Evolutionary conservation across 192 early-diverging fungal species (phyloP).

Genomic region (Coemansia umbellata): DNA sequence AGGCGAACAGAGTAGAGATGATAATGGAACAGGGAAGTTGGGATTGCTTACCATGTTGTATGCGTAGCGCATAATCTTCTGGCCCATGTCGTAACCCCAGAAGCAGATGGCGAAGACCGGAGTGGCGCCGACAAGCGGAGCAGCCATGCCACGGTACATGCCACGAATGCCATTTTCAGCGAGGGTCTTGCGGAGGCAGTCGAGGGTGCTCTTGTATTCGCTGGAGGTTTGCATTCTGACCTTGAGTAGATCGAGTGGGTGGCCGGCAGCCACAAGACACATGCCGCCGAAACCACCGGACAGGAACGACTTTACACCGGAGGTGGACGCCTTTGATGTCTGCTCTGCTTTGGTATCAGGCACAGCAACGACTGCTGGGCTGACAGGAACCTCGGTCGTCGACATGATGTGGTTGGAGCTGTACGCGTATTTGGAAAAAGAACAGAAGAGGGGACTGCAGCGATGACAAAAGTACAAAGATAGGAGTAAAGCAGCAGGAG

Average conservation of each 20-base stretch:
- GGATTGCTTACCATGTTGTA: slow-evolving; percentile 38
- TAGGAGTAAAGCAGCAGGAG: background rate
- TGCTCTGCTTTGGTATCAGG: slow-evolving; percentile 9
- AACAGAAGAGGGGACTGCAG: no score
- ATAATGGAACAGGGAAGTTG: background rate
- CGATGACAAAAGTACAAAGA: background rate
- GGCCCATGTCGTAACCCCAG: slow-evolving; percentile 65
- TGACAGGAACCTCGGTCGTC: slow-evolving; percentile 8
- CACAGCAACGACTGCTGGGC: background rate
- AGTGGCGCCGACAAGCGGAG: slow-evolving; percentile 90
- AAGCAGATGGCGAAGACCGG: slow-evolving; percentile 95
- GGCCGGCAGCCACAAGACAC: slow-evolving; percentile 65
- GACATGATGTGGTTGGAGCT: slow-evolving; percentile 13
- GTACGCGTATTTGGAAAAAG: background rate
- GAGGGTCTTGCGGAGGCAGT: slow-evolving; percentile 88
- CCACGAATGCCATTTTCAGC: slow-evolving; percentile 87
- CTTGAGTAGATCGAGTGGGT: slow-evolving; percentile 89
- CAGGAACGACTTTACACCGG: slow-evolving; percentile 79
- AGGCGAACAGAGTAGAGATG: no score
- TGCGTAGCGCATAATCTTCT: slow-evolving; percentile 42
- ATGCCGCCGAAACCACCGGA: slow-evolving; percentile 91
- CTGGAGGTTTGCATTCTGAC: slow-evolving; percentile 93
- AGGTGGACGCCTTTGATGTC: slow-evolving; percentile 13
- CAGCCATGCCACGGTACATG: slow-evolving; percentile 93
- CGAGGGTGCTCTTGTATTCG: slow-evolving; percentile 80